Conservation (phyloP, 2,329 filamentous ascomycete genomes). For the Sporothrix brasiliensis region DNA sequence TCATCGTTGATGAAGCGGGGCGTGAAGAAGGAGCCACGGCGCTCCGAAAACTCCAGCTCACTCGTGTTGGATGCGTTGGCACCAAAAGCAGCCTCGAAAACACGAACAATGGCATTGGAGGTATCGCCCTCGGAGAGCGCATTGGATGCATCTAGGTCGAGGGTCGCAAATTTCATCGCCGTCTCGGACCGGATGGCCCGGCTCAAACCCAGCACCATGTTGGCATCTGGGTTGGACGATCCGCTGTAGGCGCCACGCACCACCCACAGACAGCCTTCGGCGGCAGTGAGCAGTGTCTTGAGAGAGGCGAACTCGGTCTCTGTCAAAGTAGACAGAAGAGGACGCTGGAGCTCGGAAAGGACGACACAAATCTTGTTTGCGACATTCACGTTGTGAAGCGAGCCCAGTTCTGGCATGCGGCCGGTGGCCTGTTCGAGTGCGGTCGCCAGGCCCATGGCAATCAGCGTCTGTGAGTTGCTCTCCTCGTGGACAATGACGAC, state of each 20-base stretch:
- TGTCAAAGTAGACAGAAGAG: constrained; percentile 49
- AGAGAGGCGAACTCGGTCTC: constrained; percentile 45
- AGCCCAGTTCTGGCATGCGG: constrained; percentile 42
- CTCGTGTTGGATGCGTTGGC: constrained; percentile 41
- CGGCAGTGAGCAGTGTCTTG: constrained; percentile 44
- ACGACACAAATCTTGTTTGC: constrained; percentile 48
- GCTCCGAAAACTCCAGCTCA: constrained; percentile 51
- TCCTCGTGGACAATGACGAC: constrained; percentile 48
- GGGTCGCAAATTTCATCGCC: constrained; percentile 49
- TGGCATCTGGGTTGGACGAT: constrained; percentile 46
- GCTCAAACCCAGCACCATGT: constrained; percentile 52
- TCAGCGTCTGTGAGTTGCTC: constrained; percentile 41
- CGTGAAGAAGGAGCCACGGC: constrained; percentile 46
- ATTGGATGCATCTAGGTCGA: constrained; percentile 49
- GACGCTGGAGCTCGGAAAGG: constrained; percentile 50
- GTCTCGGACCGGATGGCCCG: constrained; percentile 53
- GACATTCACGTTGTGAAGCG: constrained; percentile 40
- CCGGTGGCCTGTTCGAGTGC: constrained; percentile 43
- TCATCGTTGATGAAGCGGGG: constrained; percentile 47
- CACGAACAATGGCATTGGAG: constrained; percentile 39
- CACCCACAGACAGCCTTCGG: constrained; percentile 48
- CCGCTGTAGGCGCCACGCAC: constrained; percentile 47
- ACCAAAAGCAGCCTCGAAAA: constrained; percentile 46
- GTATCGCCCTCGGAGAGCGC: constrained; percentile 38
- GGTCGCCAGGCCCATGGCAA: constrained; percentile 44